Base-by-base conservation (phyloP, 169 alveolate species). In the Cryptosporidium ubiquitum region DNA sequence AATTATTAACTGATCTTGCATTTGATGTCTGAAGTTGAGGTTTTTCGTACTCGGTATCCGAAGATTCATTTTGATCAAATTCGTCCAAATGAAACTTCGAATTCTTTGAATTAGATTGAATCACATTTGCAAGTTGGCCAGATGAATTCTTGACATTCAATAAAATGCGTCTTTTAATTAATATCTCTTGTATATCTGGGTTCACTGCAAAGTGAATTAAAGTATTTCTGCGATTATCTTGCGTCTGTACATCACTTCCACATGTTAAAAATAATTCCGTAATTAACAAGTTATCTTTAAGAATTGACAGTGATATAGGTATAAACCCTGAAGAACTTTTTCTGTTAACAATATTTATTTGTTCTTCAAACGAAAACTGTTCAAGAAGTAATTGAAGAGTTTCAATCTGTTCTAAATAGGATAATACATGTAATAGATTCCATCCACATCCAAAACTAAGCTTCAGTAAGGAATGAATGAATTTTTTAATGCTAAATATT, bases 221-320 rank as follows among this genome's bases (percentile, higher is more conserved):
- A 0, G 89, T 79, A 64, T 79, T 79, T 79, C 75, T 79, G 58
- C 89, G 71, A 79, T 79, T 60, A 61, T 79, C 89, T 29, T 40
- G 64, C 7, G 16, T 40, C 23, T 79, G 58, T 7, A 66, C 66
- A 39, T 79, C 89, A 40, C 57, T 49, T 26, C 89, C 89, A 40
- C 39, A 61, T 40, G 73, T 9, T 47, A 79, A 79, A 61, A 79
- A 61, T 49, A 79, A 26, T 40, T 58, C 73, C 18, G 68, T 79
- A 7, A 79, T 31, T 12, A 79, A 51, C 29, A 61, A 14, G 39
- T 79, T 64, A 40, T 64, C 47, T 26, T 57, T 79, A 29, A 64
- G 40, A 33, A 79, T 42, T 20, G 89, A 58, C 1, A 79, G 29
- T 20, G 75, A 44, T 23, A 79, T 40, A 12, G 89, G 89, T 16